phyloP scores from a whole-genome alignment of 2,329 filamentous ascomycete species.

The Talaromyces sp. region DNA sequence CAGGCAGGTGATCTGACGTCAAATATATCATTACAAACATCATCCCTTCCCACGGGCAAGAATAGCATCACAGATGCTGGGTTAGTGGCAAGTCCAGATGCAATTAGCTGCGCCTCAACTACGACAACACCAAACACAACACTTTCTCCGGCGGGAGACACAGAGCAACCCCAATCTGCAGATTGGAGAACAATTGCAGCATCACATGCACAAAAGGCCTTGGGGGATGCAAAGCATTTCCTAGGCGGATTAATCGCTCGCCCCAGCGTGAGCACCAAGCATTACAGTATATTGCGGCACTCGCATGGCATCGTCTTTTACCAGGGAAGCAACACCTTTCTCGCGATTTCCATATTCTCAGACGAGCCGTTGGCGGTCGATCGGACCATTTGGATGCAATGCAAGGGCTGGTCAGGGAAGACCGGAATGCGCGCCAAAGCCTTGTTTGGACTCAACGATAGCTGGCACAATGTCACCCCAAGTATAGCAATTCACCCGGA shows the following conservation, averaged over 20 bases:
- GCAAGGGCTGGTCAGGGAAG: conserved; percentile 64
- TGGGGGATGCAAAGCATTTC: conserved; percentile 58
- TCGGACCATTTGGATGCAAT: conserved; percentile 63
- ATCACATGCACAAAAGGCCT: conserved; percentile 27
- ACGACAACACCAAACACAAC: not conserved
- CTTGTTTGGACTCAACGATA: conserved; percentile 53
- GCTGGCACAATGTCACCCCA: conserved; percentile 67
- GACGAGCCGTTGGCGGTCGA: conserved; percentile 53
- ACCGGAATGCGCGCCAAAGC: conserved; percentile 64
- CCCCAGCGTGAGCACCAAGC: conserved; percentile 60
- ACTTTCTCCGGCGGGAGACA: not conserved
- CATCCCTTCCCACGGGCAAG: not conserved
- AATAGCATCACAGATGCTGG: not conserved
- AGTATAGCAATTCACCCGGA: conserved; percentile 41
- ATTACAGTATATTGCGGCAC: conserved; percentile 64
- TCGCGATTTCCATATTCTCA: conserved; percentile 62
- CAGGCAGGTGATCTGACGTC: not conserved
- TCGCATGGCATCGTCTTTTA: conserved; percentile 63
- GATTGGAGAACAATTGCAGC: conserved; percentile 8
- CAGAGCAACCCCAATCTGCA: not conserved
- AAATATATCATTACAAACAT: not conserved
- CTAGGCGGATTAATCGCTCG: conserved; percentile 61
- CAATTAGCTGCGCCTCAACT: not conserved
- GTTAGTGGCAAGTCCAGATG: conserved; percentile 1
- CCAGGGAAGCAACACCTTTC: conserved; percentile 58